These are phyloP conservation scores for Leccinum laetum DNA, from an alignment of 1,284 basidiomycete genomes.

Conservation along the genomic window DNA sequence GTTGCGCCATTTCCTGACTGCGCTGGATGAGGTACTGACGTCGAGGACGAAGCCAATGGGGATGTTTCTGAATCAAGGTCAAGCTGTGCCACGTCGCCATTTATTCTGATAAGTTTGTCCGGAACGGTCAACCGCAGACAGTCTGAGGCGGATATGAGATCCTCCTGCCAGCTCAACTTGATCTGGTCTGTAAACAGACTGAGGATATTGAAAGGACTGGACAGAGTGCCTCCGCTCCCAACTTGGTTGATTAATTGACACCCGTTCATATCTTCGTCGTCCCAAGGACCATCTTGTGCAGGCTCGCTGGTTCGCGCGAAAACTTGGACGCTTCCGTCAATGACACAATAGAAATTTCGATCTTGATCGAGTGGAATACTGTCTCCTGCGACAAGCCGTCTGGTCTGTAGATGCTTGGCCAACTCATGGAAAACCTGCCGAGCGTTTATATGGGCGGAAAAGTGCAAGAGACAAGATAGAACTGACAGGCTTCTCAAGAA, in stretches of 20 bases:
- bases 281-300: too few species aligned
- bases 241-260: too few species aligned
- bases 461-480: too few species aligned
- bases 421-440: too few species aligned
- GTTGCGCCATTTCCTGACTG: constrained; percentile 21
- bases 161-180: constrained; percentile 88
- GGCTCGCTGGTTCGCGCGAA: too few species aligned
- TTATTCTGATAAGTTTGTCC: constrained; percentile 37
- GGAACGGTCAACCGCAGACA: constrained; percentile 21
- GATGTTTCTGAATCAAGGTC: constrained; percentile 42
- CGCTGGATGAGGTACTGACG: constrained; percentile 60
- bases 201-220: constrained; percentile 95
- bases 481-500: too few species aligned
- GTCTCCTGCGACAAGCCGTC: constrained; percentile 73
- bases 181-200: constrained; percentile 93
- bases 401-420: too few species aligned
- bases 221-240: constrained; percentile 41
- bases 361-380: constrained; percentile 90
- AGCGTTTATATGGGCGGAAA: too few species aligned
- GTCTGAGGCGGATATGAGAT: constrained; percentile 25
- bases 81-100: constrained; percentile 66
- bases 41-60: constrained; percentile 60
- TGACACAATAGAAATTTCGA: constrained; percentile 69
- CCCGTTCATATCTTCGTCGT: too few species aligned
- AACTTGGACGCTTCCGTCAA: too few species aligned